Evolutionary conservation across 2,329 filamentous ascomycete species (phyloP).

Genomic region (Lizonia empirigonia): DNA sequence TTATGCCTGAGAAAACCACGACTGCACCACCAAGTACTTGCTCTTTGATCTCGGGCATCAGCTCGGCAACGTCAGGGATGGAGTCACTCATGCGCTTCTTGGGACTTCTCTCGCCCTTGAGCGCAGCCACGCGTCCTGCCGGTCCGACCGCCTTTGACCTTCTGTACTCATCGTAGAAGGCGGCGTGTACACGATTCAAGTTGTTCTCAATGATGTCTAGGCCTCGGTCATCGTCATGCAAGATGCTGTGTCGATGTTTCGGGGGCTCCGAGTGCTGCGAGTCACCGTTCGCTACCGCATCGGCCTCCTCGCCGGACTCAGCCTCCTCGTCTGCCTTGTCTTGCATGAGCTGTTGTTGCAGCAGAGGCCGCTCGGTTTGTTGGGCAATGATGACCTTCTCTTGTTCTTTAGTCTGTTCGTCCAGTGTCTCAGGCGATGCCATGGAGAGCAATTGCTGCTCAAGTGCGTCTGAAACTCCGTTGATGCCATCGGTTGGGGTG

Average conservation of each 20-base stretch:
- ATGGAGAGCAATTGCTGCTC: slow-evolving; percentile 78
- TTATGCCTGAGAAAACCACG: slow-evolving; percentile 88
- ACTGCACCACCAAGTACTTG: slow-evolving; percentile 74
- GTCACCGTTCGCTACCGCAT: slow-evolving; percentile 49
- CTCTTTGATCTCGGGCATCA: slow-evolving; percentile 83
- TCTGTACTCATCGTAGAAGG: slow-evolving; percentile 86
- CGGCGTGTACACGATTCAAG: slow-evolving; percentile 73
- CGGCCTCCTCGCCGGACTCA: slow-evolving; percentile 55
- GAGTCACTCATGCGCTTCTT: slow-evolving; percentile 59
- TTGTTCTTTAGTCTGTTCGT: slow-evolving; percentile 82
- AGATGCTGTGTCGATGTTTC: slow-evolving; percentile 71
- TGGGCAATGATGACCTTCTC: slow-evolving; percentile 88
- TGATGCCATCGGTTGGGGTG: slow-evolving; percentile 28
- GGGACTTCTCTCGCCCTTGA: slow-evolving; percentile 56
- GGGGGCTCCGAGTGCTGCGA: slow-evolving; percentile 37
- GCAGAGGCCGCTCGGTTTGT: slow-evolving; percentile 81
- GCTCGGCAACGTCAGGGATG: slow-evolving; percentile 82
- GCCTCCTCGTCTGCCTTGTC: slow-evolving; percentile 79
- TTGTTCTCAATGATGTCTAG: slow-evolving; percentile 77
- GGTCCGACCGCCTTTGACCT: slow-evolving; percentile 51
- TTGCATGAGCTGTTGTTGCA: slow-evolving; percentile 90
- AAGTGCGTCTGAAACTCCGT: slow-evolving; percentile 63
- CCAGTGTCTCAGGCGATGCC: slow-evolving; percentile 73
- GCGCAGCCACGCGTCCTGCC: slow-evolving; percentile 56
- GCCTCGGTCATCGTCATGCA: slow-evolving; percentile 88